Conservation (phyloP, 1,139 yeast species). For the Saccharomycopsis crataegensis region DNA sequence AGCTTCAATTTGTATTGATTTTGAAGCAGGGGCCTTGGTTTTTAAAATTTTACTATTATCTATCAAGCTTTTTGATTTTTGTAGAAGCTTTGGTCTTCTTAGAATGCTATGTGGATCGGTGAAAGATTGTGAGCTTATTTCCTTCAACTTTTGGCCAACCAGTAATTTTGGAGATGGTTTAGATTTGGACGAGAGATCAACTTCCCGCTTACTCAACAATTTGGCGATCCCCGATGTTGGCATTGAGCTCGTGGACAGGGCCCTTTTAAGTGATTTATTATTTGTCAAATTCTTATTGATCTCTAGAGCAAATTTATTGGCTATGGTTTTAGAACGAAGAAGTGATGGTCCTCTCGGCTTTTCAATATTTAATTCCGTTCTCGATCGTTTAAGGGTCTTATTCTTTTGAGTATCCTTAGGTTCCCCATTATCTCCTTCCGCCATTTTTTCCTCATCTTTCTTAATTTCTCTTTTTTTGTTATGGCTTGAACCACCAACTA, state of each 20-base stretch:
- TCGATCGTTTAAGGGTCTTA: conserved; percentile 4
- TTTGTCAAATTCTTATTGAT: background rate
- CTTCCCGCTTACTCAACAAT: conserved; percentile 12
- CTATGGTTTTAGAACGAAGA: background rate
- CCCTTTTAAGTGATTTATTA: background rate
- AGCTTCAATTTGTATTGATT: conserved; percentile 18
- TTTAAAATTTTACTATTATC: background rate
- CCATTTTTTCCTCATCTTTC: background rate
- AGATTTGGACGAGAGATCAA: conserved; percentile 7
- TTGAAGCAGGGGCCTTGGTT: background rate
- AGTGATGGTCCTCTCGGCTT: background rate
- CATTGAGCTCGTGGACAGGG: background rate
- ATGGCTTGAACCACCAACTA: background rate
- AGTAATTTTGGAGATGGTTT: background rate
- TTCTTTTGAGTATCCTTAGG: background rate
- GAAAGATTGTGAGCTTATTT: background rate
- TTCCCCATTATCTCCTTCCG: background rate
- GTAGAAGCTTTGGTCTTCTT: background rate
- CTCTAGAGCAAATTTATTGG: background rate
- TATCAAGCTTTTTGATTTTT: conserved; percentile 7
- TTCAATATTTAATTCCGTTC: background rate
- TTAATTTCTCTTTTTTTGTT: background rate
- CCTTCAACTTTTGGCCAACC: background rate
- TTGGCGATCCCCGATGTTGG: conserved; percentile 2
- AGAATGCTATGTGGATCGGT: background rate